Base-by-base conservation (phyloP, 1,139 yeast species). In the Magnusiomyces suaveolens region DNA sequence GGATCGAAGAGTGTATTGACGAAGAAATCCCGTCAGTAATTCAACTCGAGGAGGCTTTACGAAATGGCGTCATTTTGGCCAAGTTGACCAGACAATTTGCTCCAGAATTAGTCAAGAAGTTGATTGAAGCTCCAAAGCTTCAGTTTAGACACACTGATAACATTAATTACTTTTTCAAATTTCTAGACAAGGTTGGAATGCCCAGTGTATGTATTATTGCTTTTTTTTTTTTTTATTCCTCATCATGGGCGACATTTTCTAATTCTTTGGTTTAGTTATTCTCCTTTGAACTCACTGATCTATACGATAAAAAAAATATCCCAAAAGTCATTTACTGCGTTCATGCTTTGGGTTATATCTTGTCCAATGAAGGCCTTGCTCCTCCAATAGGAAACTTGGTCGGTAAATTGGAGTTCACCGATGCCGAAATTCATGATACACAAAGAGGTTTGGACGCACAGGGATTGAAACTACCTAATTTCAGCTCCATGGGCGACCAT, bases 311-410 rank as follows among this genome's bases (percentile, higher is more conserved):
- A 63, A 90, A 89, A 64, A 87, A 92, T 64, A 80, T 90, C 24
- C 97, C 98, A 23, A 90, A 88, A 65, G 97, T 94, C 24, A 86
- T 94, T 69, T 90, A 89, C 67, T 89, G 97, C 63, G 73, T 92
- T 46, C 97, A 92, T 71, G 96, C 97, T 1, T 73, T 92, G 63
- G 83, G 92, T 48, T 87, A 79, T 69, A 82, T 82, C 71, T 76
- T 83, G 62, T 80, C 80, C 68, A 64, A 72, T 73, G 73, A 71
- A 72, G 66, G 74, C 56, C 69, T 74, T 24, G 82, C 84, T 23
- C 90, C 94, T 0, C 71, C 75, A 10, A 79, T 92, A 62, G 78
- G 77, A 41, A 79, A 80, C 58, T 71, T 85, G 55, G 85, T 84
- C 8, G 92, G 87, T 1, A 72, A 75, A 57, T 65, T 83, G 6